Evolutionary conservation across 2,329 filamentous ascomycete genomes (phyloP).

Genomic region (Hirsutella minnesotensis): DNA sequence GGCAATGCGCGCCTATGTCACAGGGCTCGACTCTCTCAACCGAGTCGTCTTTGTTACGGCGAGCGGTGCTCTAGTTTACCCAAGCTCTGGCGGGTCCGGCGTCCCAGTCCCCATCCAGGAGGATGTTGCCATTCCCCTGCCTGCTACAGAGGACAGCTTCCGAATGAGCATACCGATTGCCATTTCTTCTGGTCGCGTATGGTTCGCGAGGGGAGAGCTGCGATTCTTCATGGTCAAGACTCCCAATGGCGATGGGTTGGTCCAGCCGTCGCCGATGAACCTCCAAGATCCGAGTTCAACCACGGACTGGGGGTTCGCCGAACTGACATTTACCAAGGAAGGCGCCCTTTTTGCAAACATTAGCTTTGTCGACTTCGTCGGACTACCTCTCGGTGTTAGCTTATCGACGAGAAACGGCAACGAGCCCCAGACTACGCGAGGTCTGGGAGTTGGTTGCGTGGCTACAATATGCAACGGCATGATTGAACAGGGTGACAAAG

Average conservation of each 20-base stretch:
- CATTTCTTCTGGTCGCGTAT: conserved; percentile 29
- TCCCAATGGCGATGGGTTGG: conserved; percentile 22
- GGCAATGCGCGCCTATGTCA: conserved; percentile 31
- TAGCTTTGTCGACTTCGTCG: conserved; percentile 39
- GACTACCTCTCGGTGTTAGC: conserved; percentile 37
- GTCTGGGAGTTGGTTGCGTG: conserved; percentile 24
- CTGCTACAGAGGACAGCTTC: conserved; percentile 21
- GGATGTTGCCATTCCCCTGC: conserved; percentile 32
- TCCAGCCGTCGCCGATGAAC: conserved; percentile 35
- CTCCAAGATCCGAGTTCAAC: conserved; percentile 28
- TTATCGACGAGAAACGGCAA: conserved; percentile 21
- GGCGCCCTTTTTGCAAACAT: conserved; percentile 34
- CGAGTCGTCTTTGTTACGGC: conserved; percentile 30
- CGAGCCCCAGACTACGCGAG: conserved; percentile 23
- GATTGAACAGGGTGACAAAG: conserved; percentile 20
- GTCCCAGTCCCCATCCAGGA: conserved; percentile 23
- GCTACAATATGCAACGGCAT: conserved; percentile 28
- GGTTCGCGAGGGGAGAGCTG: conserved; percentile 30
- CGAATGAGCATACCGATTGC: conserved; percentile 27
- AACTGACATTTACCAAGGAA: conserved; percentile 30
- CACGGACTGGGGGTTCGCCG: conserved; percentile 37
- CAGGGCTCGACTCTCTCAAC: conserved; percentile 26
- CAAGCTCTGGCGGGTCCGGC: conserved; percentile 21
- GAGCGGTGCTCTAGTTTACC: conserved; percentile 29
- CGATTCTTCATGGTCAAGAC: conserved; percentile 28